Percentiles rank a stretch among this genome's conserved stretches.
Evolutionary conservation across 1,284 basidiomycete genomes (phyloP).

Genomic region (Melampsora americana): DNA sequence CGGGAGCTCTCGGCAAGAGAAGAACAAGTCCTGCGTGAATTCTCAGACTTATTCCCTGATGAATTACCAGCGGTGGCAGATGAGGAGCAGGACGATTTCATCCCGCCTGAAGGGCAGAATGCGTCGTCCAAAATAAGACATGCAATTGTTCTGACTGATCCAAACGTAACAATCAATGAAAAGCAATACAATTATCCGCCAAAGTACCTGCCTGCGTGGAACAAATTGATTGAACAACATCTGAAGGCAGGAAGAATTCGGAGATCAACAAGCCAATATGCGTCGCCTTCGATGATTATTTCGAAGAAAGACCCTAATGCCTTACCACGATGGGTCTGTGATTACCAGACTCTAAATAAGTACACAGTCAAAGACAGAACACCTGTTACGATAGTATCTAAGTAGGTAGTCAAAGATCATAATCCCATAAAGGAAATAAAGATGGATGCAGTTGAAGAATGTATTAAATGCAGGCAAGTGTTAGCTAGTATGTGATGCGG

Average conservation of each 20-base stretch:
- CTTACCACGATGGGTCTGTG: too few species aligned
- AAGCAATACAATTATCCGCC: constrained; percentile 23
- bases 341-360: neutral
- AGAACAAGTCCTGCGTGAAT: neutral
- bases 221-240: constrained; percentile 36
- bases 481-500: too few species aligned
- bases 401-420: too few species aligned
- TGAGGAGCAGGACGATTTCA: neutral
- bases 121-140: neutral
- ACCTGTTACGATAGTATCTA: too few species aligned
- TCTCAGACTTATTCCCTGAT: neutral
- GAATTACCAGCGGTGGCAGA: neutral
- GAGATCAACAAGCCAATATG: constrained; percentile 32
- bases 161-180: constrained; percentile 34
- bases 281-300: constrained; percentile 2
- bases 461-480: too few species aligned
- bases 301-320: constrained; percentile 45
- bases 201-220: constrained; percentile 36
- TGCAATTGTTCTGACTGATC: neutral
- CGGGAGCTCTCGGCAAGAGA: neutral
- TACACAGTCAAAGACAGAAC: constrained; percentile 43
- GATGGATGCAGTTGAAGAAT: too few species aligned
- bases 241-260: constrained; percentile 36
- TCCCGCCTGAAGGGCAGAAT: too few species aligned
- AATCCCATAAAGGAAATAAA: too few species aligned